Evolutionary conservation across 495 filamentous ascomycete species (phyloP).

Genomic region (Staphylotrichum longicolle): DNA sequence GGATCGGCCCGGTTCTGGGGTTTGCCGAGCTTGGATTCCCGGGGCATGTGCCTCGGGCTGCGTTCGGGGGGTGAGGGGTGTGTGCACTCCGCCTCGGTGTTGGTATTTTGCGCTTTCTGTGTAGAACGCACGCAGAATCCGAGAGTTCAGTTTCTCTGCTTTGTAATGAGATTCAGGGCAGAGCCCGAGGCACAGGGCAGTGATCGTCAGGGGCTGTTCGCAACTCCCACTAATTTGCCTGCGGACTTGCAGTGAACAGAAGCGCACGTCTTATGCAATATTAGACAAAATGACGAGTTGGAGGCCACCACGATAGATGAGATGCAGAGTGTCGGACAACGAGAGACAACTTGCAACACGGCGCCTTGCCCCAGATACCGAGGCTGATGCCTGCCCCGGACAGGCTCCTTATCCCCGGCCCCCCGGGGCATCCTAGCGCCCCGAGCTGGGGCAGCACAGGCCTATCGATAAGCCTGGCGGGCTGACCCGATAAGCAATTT

Average conservation of each 20-base stretch:
- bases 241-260: neutral
- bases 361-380: too few relatives aligned
- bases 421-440: slow-evolving; percentile 21
- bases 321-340: neutral
- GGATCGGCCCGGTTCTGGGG: slow-evolving; percentile 4
- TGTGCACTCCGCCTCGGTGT: neutral
- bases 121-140: neutral
- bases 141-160: neutral
- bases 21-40: neutral
- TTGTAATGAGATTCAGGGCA: neutral
- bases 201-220: too few relatives aligned
- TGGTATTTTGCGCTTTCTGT: neutral
- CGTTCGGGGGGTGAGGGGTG: neutral
- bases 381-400: too few relatives aligned
- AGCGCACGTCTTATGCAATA: too few relatives aligned
- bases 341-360: neutral
- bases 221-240: neutral
- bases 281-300: too few relatives aligned
- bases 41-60: neutral
- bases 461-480: slow-evolving; percentile 34
- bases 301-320: too few relatives aligned
- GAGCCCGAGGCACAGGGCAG: neutral
- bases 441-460: slow-evolving; percentile 25
- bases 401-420: neutral
- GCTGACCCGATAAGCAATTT: slow-evolving; percentile 37